Percentiles rank a stretch among this genome's conserved stretches.
These are phyloP conservation scores for Pezicula rhizophila DNA, from an alignment of 2,329 filamentous ascomycete species.

Conservation along the genomic window DNA sequence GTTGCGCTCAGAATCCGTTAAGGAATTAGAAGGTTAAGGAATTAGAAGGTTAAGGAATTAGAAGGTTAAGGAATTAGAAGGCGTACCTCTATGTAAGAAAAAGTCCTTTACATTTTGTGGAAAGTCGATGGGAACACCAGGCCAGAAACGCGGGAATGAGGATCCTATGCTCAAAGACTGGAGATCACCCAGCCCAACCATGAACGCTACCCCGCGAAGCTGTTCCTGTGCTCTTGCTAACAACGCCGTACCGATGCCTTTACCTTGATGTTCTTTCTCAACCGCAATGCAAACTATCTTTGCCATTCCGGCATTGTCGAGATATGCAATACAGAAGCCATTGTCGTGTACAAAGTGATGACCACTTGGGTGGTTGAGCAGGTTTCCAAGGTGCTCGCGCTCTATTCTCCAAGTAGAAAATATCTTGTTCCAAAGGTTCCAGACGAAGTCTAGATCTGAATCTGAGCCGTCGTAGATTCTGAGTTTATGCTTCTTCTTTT, in stretches of 20 bases:
- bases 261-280: slow-evolving; percentile 25
- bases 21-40: slow-evolving; percentile 22
- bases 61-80: slow-evolving; percentile 18
- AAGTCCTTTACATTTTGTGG: slow-evolving; percentile 30
- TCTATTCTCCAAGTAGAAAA: slow-evolving; percentile 31
- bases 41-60: too few species aligned
- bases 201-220: slow-evolving; percentile 21
- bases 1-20: slow-evolving; percentile 10
- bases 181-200: slow-evolving; percentile 13
- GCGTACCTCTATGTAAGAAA: slow-evolving; percentile 32
- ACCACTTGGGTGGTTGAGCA: slow-evolving; percentile 24
- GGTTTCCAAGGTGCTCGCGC: slow-evolving; percentile 18
- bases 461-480: slow-evolving; percentile 12
- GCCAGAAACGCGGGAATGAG: slow-evolving; percentile 39
- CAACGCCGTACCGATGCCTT: slow-evolving; percentile 33
- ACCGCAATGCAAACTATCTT: slow-evolving; percentile 34
- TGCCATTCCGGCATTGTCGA: slow-evolving; percentile 17
- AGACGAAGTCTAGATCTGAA: slow-evolving; percentile 26
- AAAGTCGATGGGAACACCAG: slow-evolving; percentile 35
- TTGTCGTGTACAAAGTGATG: slow-evolving; percentile 32
- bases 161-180: slow-evolving; percentile 23
- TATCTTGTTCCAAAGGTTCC: slow-evolving; percentile 29
- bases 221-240: slow-evolving; percentile 24
- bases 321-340: slow-evolving; percentile 33
- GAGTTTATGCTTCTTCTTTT: slow-evolving; percentile 12